A percentile compares a stretch with the other conserved stretches of the same genome.
Evolutionary conservation across 306 rosid species (phyloP).

Genomic region (Psophocarpus tetragonolobus): DNA sequence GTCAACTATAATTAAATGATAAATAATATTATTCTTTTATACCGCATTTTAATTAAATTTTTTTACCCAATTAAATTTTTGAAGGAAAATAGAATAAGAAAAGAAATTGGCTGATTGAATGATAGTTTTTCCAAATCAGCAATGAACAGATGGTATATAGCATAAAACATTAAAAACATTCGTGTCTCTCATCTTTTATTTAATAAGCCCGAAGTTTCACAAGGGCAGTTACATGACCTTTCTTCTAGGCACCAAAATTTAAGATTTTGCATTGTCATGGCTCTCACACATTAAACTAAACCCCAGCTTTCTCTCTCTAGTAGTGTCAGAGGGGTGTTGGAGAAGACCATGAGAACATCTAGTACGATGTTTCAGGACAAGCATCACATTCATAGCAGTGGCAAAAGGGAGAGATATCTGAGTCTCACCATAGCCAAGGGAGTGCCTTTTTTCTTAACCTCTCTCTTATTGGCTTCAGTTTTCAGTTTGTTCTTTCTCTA

Average conservation of each 20-base stretch:
- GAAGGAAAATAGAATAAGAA: no score
- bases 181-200: no score
- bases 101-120: no score
- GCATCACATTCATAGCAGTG: constrained; percentile 11
- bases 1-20: no score
- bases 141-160: neutral
- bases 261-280: constrained; percentile 24
- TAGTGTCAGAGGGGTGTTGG: constrained; percentile 8
- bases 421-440: constrained; percentile 33
- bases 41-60: no score
- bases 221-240: constrained; percentile 7
- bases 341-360: constrained; percentile 46
- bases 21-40: no score
- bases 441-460: constrained; percentile 47
- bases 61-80: no score
- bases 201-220: neutral
- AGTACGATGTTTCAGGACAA: constrained; percentile 36
- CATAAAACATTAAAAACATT: no score
- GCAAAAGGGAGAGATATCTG: constrained; percentile 47
- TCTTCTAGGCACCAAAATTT: neutral
- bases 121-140: neutral
- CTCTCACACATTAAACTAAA: constrained; percentile 7
- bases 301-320: constrained; percentile 2
- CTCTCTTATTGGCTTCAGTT: constrained; percentile 49
- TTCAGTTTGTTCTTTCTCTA: constrained; percentile 48